Evolutionary conservation across 208 protist genomes (phyloP), one percentile per base, ranked within the genome.

Genomic region (Leishmania aethiopica): DNA sequence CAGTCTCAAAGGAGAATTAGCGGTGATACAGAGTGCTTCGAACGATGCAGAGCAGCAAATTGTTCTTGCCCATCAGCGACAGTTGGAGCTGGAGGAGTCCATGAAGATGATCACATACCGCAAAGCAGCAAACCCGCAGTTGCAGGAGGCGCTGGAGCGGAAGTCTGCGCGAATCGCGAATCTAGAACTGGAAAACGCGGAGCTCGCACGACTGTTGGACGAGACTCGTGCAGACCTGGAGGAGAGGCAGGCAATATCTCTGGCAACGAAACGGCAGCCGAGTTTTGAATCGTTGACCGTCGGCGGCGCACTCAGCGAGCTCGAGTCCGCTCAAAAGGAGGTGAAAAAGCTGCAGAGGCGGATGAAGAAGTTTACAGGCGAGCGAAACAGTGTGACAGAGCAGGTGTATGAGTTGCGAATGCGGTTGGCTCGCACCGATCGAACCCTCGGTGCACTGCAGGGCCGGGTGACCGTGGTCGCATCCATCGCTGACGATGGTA

Each of bases 281-380:
- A 73, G 62, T 47, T 35, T 19, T 25, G 74, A 79, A n/a, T 57
- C 53, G 22, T 19, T 5, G 2, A 40, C 47, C 17, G n/a, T 53
- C 3, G 80, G 72, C 19, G 49, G 49, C 8, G 49, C 75, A 17
- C 19, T 25, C 25, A 55, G 25, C 17, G 74, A 83, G 69, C 28
- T 77, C 10, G 74, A 25, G 19, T 60, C 19, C 7, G 22, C 64
- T 10, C 75, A 80, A 11, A 87, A 86, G 73, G 86, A 92, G 11
- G 35, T 88, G 19, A 90, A 85, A 51, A 91, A 86, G 45, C 59
- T 83, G 53, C 89, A 92, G 75, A 89, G 86, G 53, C 86, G 86
- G 40, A 53, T 86, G 25, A 91, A 90, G 77, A 93, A 86, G 71
- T 59, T 78, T 2, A 82, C 64, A 0, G 74, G 17, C 22, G 82